phyloP scores from a whole-genome alignment of 495 filamentous ascomycete species.

The Platismatia glauca region DNA sequence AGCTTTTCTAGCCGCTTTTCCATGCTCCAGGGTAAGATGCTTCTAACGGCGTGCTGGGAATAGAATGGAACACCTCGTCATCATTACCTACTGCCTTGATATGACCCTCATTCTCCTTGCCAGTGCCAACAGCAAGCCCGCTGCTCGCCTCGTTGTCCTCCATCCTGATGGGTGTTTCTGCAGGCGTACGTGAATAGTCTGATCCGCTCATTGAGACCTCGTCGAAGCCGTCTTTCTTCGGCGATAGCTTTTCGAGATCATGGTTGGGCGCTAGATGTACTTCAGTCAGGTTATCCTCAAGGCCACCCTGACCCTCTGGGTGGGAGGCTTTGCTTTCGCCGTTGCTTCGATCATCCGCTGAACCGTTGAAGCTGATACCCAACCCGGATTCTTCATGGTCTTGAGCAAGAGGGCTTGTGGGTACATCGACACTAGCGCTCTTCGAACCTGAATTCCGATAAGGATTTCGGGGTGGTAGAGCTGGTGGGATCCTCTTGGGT shows the following conservation, averaged over 20 bases:
- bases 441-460: conserved; percentile 25
- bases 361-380: conserved; percentile 25
- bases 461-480: conserved; percentile 55
- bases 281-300: conserved; percentile 16
- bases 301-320: conserved; percentile 1
- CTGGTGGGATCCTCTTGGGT: conserved; percentile 57
- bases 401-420: conserved; percentile 14
- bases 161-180: conserved; percentile 14
- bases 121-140: background rate
- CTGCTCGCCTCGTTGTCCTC: conserved; percentile 10
- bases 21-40: conserved; percentile 20
- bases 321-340: conserved; percentile 14
- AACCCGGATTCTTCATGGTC: conserved; percentile 19
- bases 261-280: conserved; percentile 13
- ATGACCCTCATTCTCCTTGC: conserved; percentile 20
- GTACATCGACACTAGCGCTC: conserved; percentile 12
- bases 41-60: conserved; percentile 41
- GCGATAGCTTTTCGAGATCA: conserved; percentile 13
- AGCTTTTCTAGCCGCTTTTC: conserved; percentile 7
- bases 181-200: conserved; percentile 17
- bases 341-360: conserved; percentile 14
- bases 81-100: conserved; percentile 23
- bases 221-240: conserved; percentile 20
- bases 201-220: conserved; percentile 23
- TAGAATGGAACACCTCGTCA: conserved; percentile 44